Evolutionary conservation across 2,329 filamentous ascomycete species (phyloP).

Genomic region (Penicillium sp.): DNA sequence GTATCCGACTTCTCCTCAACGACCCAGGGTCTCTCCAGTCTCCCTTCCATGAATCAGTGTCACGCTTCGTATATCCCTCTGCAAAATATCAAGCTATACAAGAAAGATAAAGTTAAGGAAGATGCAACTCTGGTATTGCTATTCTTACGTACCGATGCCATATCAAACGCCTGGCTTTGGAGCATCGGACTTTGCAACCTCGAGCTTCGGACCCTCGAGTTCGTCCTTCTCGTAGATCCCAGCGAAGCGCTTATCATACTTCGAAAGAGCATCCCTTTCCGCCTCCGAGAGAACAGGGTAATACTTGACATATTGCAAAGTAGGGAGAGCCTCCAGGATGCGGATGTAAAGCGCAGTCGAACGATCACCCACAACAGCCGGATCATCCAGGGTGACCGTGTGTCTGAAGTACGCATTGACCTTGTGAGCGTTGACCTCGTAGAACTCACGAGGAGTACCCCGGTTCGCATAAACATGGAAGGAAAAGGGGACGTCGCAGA

Average conservation of each 20-base stretch:
- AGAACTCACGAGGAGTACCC: neutral
- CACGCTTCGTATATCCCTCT: neutral
- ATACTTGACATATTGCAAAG: neutral
- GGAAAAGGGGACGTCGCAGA: neutral
- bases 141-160: neutral
- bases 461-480: conserved; percentile 5
- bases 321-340: neutral
- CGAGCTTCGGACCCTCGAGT: neutral
- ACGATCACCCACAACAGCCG: neutral
- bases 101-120: neutral
- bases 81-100: neutral
- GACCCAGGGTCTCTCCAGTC: neutral
- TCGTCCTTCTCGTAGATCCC: neutral
- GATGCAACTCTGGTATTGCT: neutral
- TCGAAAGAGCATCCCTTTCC: neutral
- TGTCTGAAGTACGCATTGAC: neutral
- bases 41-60: neutral
- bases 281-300: neutral
- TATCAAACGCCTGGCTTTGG: neutral
- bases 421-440: conserved; percentile 1
- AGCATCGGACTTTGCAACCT: neutral
- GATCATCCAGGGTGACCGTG: neutral
- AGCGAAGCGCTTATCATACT: neutral
- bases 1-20: neutral
- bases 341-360: neutral